phyloP scores from a whole-genome alignment of 495 filamentous ascomycete species.

The Penicillium waksmanii region DNA sequence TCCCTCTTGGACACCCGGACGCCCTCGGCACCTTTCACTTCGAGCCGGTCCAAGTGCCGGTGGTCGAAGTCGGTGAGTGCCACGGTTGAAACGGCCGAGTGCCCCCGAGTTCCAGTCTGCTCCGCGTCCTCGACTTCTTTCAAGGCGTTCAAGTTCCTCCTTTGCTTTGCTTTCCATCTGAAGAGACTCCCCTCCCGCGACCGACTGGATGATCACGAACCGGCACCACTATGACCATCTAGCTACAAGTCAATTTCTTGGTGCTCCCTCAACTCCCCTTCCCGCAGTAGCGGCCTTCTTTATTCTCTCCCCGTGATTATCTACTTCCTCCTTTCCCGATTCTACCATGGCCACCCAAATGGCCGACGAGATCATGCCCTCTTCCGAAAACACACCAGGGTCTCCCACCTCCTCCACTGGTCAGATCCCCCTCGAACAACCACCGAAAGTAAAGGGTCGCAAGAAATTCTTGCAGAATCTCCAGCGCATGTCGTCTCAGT shows the following conservation, averaged over 20 bases:
- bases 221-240: neutral
- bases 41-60: constrained; percentile 5
- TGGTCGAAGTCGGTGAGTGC: neutral
- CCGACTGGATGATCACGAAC: neutral
- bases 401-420: constrained; percentile 28
- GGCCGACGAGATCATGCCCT: constrained; percentile 31
- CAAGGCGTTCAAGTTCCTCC: neutral
- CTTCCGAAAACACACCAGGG: constrained; percentile 30
- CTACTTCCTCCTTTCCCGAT: neutral
- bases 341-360: constrained; percentile 37
- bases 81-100: constrained; percentile 15
- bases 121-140: neutral
- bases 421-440: constrained; percentile 53
- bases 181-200: neutral
- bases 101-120: constrained; percentile 14
- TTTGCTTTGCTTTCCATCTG: neutral
- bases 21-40: neutral
- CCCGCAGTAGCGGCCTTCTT: neutral
- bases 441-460: constrained; percentile 70
- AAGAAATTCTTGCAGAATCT: constrained; percentile 77
- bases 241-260: neutral
- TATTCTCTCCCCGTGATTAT: neutral
- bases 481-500: constrained; percentile 86
- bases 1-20: neutral
- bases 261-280: neutral